phyloP scores from a whole-genome alignment of 2,329 filamentous ascomycete genomes.

The Neoscytalidium dimidiatum region DNA sequence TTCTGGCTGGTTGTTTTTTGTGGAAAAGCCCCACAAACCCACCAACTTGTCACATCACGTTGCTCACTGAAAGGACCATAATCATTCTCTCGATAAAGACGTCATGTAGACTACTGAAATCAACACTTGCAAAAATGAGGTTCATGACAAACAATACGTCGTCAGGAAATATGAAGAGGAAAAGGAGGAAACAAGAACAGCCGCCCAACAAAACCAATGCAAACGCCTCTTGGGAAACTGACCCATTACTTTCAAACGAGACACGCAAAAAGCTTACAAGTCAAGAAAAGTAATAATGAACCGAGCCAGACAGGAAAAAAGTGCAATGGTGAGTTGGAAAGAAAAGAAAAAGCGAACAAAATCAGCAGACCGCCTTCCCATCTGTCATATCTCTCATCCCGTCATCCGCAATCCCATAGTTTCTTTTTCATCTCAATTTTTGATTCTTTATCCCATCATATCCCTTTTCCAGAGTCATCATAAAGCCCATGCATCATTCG shows the following conservation, averaged over 20 bases:
- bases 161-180: not conserved
- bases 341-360: too few relatives aligned
- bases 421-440: not conserved
- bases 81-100: too few relatives aligned
- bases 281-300: not conserved
- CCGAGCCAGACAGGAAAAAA: not conserved
- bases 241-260: not conserved
- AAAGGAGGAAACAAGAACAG: not conserved
- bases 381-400: not conserved
- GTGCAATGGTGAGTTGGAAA: too few relatives aligned
- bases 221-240: not conserved
- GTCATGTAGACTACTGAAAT: too few relatives aligned
- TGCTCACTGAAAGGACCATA: too few relatives aligned
- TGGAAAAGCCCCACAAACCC: too few relatives aligned
- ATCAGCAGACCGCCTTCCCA: not conserved
- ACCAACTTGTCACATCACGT: too few relatives aligned
- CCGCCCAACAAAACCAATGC: not conserved
- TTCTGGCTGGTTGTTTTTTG: too few relatives aligned
- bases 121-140: too few relatives aligned
- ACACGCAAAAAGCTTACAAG: not conserved
- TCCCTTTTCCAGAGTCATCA: not conserved
- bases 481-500: not conserved
- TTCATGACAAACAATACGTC: not conserved
- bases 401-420: not conserved
- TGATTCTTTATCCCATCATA: not conserved